Conservation (phyloP, 2,329 filamentous ascomycete species). For the Apiospora rasikravindrae region DNA sequence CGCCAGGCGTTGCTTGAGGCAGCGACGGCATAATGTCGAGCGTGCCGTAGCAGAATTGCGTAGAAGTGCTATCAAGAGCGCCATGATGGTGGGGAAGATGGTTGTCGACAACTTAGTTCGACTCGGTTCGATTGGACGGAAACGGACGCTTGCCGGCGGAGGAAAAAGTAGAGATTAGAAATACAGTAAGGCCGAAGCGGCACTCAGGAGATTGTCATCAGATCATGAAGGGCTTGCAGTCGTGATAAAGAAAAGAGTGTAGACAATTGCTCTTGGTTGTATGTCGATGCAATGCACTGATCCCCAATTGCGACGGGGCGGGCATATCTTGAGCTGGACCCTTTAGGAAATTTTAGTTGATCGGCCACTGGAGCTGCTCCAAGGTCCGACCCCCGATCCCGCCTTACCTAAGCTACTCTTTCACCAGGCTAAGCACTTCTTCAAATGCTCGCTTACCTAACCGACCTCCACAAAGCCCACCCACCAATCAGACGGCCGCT, state of each 20-base stretch:
- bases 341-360: slow-evolving; percentile 11
- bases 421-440: background rate
- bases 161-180: background rate
- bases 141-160: background rate
- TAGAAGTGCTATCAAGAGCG: background rate
- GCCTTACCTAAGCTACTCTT: background rate
- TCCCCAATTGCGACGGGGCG: background rate
- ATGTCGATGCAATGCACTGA: background rate
- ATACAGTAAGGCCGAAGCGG: background rate
- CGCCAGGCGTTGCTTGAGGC: slow-evolving; percentile 26
- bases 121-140: background rate
- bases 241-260: background rate
- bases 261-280: background rate
- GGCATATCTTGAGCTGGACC: background rate
- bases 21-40: slow-evolving; percentile 11
- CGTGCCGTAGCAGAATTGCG: background rate
- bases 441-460: slow-evolving; percentile 14
- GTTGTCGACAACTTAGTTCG: background rate
- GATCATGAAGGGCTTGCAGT: background rate
- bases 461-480: background rate
- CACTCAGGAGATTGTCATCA: background rate
- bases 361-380: background rate
- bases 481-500: background rate
- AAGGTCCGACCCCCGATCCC: slow-evolving; percentile 4
- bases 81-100: background rate